Evolutionary conservation across 179 eudicot species (phyloP).

Genomic region (Patellifolia procumbens): DNA sequence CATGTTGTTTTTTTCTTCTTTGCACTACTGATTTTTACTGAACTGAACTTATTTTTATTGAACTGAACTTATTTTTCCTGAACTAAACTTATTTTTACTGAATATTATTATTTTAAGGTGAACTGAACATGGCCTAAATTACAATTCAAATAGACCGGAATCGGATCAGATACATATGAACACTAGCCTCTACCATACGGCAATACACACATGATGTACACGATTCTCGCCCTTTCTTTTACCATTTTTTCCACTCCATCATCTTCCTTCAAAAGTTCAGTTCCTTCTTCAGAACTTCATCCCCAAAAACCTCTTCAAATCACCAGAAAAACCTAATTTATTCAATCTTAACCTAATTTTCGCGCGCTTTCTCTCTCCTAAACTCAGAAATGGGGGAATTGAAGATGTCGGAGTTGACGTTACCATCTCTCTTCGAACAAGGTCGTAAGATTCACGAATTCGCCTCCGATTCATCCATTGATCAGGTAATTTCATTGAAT

Average conservation of each 20-base stretch:
- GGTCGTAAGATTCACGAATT: constrained; percentile 72
- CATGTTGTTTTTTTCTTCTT: too few species aligned
- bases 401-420: constrained; percentile 70
- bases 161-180: not conserved
- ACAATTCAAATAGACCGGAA: not conserved
- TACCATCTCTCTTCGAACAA: constrained; percentile 81
- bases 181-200: not conserved
- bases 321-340: constrained; percentile 9
- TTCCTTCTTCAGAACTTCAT: not conserved
- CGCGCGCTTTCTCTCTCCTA: constrained; percentile 16
- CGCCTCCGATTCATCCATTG: constrained; percentile 63
- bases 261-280: not conserved
- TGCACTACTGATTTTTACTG: too few species aligned
- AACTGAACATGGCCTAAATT: too few species aligned
- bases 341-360: not conserved
- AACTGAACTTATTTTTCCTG: too few species aligned
- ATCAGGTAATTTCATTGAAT: constrained; percentile 52
- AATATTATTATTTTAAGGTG: too few species aligned
- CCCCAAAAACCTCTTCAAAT: not conserved
- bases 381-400: constrained; percentile 43
- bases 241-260: not conserved
- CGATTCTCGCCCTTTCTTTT: constrained; percentile 1
- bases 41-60: too few species aligned
- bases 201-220: too few species aligned
- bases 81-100: too few species aligned